Evolutionary conservation across 2,329 filamentous ascomycete genomes (phyloP).

Genomic region (Cladosporium sp.): DNA sequence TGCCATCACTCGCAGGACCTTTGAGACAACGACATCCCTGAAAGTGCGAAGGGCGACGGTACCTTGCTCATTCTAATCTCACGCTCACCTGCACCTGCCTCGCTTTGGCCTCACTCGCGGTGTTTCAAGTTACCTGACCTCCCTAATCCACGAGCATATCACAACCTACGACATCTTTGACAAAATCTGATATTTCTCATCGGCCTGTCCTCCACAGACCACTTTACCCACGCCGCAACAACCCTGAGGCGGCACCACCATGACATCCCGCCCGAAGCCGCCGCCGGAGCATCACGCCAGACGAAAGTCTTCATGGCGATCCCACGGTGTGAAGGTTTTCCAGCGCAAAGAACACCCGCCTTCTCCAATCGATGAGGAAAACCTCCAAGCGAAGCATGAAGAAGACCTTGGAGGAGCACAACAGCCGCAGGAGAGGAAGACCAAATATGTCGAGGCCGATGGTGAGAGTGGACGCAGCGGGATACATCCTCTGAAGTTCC

Average conservation of each 20-base stretch:
- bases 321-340: constrained; percentile 4
- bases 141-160: not conserved
- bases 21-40: not conserved
- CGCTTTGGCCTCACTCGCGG: not conserved
- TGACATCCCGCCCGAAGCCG: constrained; percentile 6
- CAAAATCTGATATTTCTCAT: not conserved
- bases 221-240: not conserved
- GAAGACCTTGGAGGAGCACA: constrained; percentile 3
- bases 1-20: not conserved
- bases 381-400: not conserved
- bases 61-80: not conserved
- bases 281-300: not conserved
- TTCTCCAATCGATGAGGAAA: not conserved
- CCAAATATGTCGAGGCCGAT: constrained; percentile 38
- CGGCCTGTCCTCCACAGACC: not conserved
- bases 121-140: not conserved
- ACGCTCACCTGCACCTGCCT: not conserved
- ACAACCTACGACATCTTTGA: not conserved
- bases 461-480: constrained; percentile 45
- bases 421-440: not conserved
- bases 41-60: not conserved
- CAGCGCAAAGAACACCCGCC: constrained; percentile 8
- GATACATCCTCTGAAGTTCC: constrained; percentile 40
- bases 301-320: constrained; percentile 4
- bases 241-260: not conserved